phyloP scores from a whole-genome alignment of 1,284 basidiomycete species.

The Sporisorium exsertum region DNA sequence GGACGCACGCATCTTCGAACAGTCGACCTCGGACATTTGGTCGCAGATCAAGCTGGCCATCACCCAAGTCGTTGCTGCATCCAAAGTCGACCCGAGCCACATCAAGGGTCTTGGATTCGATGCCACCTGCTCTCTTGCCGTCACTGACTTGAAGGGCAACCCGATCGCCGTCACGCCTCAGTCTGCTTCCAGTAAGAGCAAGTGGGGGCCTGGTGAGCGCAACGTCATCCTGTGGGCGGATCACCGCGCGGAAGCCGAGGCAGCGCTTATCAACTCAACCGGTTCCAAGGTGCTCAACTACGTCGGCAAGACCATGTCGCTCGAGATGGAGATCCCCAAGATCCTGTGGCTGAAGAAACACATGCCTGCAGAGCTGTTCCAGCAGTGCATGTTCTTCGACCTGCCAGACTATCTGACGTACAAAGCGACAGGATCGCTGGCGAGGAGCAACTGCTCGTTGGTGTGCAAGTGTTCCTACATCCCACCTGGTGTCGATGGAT shows the following conservation, averaged over 20 bases:
- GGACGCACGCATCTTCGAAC: slow-evolving; percentile 94
- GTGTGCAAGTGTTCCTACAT: slow-evolving; percentile 98
- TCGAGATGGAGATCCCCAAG: slow-evolving; percentile 76
- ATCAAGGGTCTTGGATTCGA: slow-evolving; percentile 95
- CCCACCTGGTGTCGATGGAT: slow-evolving; percentile 73
- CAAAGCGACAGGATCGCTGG: slow-evolving; percentile 82
- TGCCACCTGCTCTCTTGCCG: slow-evolving; percentile 94
- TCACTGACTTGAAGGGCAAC: slow-evolving; percentile 77
- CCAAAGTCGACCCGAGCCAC: slow-evolving; percentile 75
- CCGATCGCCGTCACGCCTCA: slow-evolving; percentile 86
- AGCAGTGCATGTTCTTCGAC: slow-evolving; percentile 91
- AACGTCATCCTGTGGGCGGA: slow-evolving; percentile 72
- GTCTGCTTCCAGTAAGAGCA: slow-evolving; percentile 51
- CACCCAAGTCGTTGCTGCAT: slow-evolving; percentile 77
- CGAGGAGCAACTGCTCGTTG: slow-evolving; percentile 90
- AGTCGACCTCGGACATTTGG: slow-evolving; percentile 82
- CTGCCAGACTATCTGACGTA: slow-evolving; percentile 96
- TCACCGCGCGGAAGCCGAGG: slow-evolving; percentile 92
- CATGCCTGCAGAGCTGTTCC: slow-evolving; percentile 82
- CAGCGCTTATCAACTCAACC: slow-evolving; percentile 86
- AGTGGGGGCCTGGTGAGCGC: slow-evolving; percentile 46
- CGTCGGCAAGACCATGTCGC: slow-evolving; percentile 93
- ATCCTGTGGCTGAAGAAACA: slow-evolving; percentile 94
- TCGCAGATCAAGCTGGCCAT: slow-evolving; percentile 79
- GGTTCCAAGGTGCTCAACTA: slow-evolving; percentile 89